Percentiles rank a stretch among this genome's conserved stretches.
Conservation (phyloP, 2,329 filamentous ascomycete genomes). For the Chrysoporthe cubensis region DNA sequence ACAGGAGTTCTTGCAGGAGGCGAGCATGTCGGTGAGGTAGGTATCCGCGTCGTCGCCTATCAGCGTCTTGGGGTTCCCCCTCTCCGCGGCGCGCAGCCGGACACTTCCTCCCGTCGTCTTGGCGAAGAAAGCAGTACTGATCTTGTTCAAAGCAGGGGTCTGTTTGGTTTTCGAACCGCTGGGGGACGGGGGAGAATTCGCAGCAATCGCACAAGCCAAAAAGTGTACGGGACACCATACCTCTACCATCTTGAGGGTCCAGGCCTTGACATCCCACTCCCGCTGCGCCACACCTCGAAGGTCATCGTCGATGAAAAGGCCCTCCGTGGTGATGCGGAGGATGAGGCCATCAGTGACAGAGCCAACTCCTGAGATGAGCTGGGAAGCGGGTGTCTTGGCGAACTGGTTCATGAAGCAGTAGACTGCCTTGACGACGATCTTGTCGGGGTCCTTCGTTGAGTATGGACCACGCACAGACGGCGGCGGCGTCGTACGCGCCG, state of each 20-base stretch:
- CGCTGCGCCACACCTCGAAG: constrained; percentile 88
- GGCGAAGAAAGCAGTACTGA: constrained; percentile 47
- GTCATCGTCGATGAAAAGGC: constrained; percentile 96
- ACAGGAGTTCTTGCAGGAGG: constrained; percentile 67
- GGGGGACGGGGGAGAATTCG: constrained; percentile 44
- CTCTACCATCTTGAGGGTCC: constrained; percentile 93
- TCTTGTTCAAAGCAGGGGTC: constrained; percentile 37
- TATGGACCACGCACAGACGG: constrained; percentile 79
- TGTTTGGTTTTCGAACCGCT: constrained; percentile 41
- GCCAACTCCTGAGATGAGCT: constrained; percentile 82
- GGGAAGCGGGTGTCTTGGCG: constrained; percentile 84
- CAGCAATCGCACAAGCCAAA: constrained; percentile 49
- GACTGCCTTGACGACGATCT: constrained; percentile 93
- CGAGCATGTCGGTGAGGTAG: constrained; percentile 65
- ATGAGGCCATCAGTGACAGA: constrained; percentile 91
- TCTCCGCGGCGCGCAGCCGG: constrained; percentile 51
- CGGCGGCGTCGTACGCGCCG: constrained; percentile 80
- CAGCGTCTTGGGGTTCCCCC: constrained; percentile 55
- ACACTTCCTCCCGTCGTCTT: constrained; percentile 50
- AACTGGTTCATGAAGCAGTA: constrained; percentile 92
- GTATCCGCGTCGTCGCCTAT: constrained; percentile 68
- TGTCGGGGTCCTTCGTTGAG: constrained; percentile 87
- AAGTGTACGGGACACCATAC: constrained; percentile 76
- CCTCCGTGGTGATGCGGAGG: constrained; percentile 89
- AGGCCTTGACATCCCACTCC: constrained; percentile 98